Base-by-base conservation (phyloP, 2,329 filamentous ascomycete species). In the Aspergillus proliferans region DNA sequence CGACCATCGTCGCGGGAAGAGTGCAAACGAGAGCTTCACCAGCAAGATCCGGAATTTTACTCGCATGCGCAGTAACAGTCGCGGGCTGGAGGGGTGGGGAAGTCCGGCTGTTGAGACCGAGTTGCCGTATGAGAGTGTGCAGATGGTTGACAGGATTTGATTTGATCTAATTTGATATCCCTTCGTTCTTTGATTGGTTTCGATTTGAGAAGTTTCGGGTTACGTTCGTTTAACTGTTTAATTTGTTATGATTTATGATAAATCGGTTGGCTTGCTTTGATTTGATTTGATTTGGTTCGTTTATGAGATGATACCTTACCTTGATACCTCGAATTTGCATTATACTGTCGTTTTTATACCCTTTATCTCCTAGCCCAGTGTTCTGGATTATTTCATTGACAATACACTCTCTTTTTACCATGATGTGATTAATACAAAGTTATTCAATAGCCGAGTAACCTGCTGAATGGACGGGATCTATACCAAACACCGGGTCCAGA, bases 11-110 rank as follows among this genome's bases (percentile, higher is more conserved):
- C 74, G 79, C 14, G 77, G 76, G 18, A 71, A 75, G 47, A 82
- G 78, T 58, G 75, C 78, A 30, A 81, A 79, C 56, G 80, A 83
- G 47, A 79, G 75, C 50, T 73, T 84, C 33, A 76, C 78, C 9
- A 72, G 68, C 46, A 78, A 78, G 52, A 67, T 80, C 47, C 70
- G 75, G 24, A 79, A 74, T 48, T 71, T 83, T 18, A 76, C 78
- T 3, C 75, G 80, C 19, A 81, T 83, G 74, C 74, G 81, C 36
- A 81, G 76, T 60, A 78, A 71, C 45, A 79, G 75, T 53, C 76
- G 80, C 47, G 76, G 74, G 6, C 52, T 59, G 2, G 63, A 65
- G 34, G 52, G 55, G 5, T 64, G 60, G 58, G 48, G 45, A 2
- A 36, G 34, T 50, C 54, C 19, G 33, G 8, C 52, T 34, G 34